Evolutionary conservation across 495 filamentous ascomycete species (phyloP).

Genomic region (Aspergillus nidulans): DNA sequence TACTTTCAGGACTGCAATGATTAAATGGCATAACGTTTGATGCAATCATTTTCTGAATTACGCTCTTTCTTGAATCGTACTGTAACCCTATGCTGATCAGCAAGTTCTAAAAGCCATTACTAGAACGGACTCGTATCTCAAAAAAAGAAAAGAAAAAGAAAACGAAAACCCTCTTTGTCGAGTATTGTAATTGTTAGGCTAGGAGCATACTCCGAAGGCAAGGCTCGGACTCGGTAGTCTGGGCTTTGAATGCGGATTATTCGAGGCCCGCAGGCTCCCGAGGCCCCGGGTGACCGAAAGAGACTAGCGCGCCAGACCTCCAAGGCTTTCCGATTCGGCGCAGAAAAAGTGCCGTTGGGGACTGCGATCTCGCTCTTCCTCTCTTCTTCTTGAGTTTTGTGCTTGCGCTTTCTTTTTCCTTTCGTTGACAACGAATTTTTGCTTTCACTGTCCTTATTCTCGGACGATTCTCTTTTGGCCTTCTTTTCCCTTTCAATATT

Average conservation of each 20-base stretch:
- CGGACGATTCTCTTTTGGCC: slow-evolving; percentile 3
- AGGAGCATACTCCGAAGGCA: too few relatives aligned
- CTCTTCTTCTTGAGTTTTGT: slow-evolving; percentile 12
- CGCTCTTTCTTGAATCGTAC: not conserved
- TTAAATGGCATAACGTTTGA: slow-evolving; percentile 13
- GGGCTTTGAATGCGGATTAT: not conserved
- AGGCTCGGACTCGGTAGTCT: too few relatives aligned
- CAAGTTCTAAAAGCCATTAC: not conserved
- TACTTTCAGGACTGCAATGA: slow-evolving; percentile 12
- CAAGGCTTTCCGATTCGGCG: slow-evolving; percentile 20
- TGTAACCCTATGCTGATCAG: not conserved
- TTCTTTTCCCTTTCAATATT: slow-evolving; percentile 2
- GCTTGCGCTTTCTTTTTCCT: slow-evolving; percentile 12
- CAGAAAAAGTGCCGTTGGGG: slow-evolving; percentile 11
- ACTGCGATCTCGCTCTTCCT: slow-evolving; percentile 14
- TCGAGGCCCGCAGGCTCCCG: not conserved
- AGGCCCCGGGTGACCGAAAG: slow-evolving; percentile 3
- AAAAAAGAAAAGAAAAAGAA: too few relatives aligned
- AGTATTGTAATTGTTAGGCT: too few relatives aligned
- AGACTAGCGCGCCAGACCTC: slow-evolving; percentile 26
- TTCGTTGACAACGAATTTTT: slow-evolving; percentile 6
- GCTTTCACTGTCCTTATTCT: slow-evolving; percentile 2
- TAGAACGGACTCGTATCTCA: not conserved
- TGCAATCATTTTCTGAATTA: slow-evolving; percentile 2
- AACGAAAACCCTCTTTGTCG: too few relatives aligned